These are phyloP conservation scores for Talaromyces sp. DNA, from an alignment of 2,329 filamentous ascomycete genomes.

Conservation along the genomic window DNA sequence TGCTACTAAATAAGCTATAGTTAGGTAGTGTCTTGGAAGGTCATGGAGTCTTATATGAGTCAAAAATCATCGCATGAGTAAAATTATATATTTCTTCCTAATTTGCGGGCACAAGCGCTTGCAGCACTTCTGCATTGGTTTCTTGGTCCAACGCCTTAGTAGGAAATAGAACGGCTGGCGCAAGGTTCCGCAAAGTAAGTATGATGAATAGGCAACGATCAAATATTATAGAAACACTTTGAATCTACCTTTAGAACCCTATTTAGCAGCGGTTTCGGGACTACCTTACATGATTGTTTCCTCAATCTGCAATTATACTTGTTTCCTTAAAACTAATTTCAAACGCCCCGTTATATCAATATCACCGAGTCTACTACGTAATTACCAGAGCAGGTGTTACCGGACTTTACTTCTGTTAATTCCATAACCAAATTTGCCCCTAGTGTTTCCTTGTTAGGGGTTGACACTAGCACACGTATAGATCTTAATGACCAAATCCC, in stretches of 20 bases:
- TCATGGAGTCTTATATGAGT: not conserved
- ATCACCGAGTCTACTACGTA: not conserved
- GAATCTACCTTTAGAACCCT: not conserved
- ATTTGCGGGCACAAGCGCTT: not conserved
- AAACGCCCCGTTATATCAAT: not conserved
- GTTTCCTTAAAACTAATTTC: not conserved
- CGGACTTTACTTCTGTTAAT: not conserved
- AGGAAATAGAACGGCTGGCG: no score
- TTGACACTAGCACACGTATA: not conserved
- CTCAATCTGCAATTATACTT: not conserved
- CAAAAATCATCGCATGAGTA: not conserved
- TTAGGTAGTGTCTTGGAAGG: not conserved
- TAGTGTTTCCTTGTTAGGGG: not conserved
- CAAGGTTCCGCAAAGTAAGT: not conserved
- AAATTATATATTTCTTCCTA: not conserved
- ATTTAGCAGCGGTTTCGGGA: not conserved
- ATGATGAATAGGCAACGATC: not conserved
- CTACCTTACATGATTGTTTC: not conserved
- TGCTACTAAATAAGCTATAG: not conserved
- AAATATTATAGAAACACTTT: not conserved
- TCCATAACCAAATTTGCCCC: not conserved
- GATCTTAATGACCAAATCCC: not conserved
- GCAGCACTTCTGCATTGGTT: not conserved
- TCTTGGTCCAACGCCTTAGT: no score
- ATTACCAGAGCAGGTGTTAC: not conserved